phyloP scores from a whole-genome alignment of 345 rosid species.

The Trapa bicornis region DNA sequence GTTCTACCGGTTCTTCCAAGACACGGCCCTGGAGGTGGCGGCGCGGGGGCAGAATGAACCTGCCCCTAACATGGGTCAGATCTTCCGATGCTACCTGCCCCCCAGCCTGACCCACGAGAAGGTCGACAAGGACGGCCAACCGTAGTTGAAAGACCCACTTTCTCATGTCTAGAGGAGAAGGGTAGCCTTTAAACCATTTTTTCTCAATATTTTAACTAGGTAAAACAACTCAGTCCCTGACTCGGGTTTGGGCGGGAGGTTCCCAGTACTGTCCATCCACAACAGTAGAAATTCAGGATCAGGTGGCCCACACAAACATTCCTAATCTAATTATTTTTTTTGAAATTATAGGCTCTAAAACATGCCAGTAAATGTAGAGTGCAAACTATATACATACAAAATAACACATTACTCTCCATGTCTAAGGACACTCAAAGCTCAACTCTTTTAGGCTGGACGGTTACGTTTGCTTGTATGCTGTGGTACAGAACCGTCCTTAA shows the following conservation, averaged over 20 bases:
- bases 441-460: background rate
- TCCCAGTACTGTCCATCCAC: no score
- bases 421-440: background rate
- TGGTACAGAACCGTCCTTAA: background rate
- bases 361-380: no score
- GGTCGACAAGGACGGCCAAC: slow-evolving; percentile 34
- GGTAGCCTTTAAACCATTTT: no score
- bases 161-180: slow-evolving; percentile 29
- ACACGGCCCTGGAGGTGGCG: slow-evolving; percentile 64
- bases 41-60: slow-evolving; percentile 42
- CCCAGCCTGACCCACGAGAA: slow-evolving; percentile 58
- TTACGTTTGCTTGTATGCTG: background rate
- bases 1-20: slow-evolving; percentile 48
- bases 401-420: no score
- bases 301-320: no score
- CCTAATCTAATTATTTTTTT: no score
- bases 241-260: no score
- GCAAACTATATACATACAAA: no score
- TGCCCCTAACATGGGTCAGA: slow-evolving; percentile 37
- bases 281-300: no score
- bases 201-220: no score
- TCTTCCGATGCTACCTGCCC: slow-evolving; percentile 49
- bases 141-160: slow-evolving; percentile 40
- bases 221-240: no score
- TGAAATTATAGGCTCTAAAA: no score